phyloP scores from a whole-genome alignment of 73 alveolate genomes.

The Paramecium bursaria region DNA sequence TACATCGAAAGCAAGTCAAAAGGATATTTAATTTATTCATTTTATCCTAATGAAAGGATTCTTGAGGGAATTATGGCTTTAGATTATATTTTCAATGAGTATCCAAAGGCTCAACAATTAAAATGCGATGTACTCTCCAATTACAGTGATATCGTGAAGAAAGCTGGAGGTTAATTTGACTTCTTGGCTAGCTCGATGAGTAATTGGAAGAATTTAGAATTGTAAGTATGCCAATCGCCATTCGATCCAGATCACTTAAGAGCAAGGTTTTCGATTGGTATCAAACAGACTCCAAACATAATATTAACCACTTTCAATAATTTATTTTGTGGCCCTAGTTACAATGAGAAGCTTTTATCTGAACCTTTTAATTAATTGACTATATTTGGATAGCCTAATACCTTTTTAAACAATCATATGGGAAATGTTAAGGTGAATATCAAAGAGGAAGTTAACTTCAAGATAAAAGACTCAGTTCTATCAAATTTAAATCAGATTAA shows the following conservation, averaged over 20 bases:
- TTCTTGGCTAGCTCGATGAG: neutral
- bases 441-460: neutral
- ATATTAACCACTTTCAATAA: slow-evolving; percentile 34
- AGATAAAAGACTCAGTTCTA: slow-evolving; percentile 22
- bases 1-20: neutral
- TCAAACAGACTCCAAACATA: slow-evolving; percentile 5
- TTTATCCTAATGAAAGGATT: slow-evolving; percentile 51
- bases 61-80: slow-evolving; percentile 42
- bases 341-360: neutral
- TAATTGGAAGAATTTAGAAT: neutral
- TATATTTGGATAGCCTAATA: slow-evolving; percentile 16
- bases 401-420: slow-evolving; percentile 19
- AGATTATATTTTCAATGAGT: slow-evolving; percentile 34
- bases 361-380: slow-evolving; percentile 33
- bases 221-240: neutral
- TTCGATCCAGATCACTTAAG: neutral
- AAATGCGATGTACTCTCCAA: slow-evolving; percentile 14
- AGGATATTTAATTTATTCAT: slow-evolving; percentile 53
- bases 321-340: slow-evolving; percentile 51
- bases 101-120: slow-evolving; percentile 1
- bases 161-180: slow-evolving; percentile 23
- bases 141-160: slow-evolving; percentile 30
- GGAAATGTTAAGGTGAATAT: neutral
- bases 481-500: slow-evolving; percentile 23
- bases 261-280: neutral